Conservation (phyloP, 345 rosid genomes). For the Tarenaya hassleriana region DNA sequence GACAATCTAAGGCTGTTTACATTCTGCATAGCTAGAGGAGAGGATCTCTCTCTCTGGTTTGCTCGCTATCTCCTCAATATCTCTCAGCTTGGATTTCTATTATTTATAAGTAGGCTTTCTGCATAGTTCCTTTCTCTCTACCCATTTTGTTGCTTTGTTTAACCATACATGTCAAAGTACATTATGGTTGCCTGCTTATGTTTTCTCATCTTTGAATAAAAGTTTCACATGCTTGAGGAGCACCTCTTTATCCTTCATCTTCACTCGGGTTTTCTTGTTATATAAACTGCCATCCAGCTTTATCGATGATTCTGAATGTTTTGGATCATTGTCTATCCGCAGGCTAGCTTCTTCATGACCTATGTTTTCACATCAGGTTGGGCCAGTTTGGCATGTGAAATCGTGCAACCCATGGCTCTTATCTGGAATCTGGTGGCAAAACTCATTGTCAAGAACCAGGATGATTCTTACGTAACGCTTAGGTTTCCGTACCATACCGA, state of each 20-base stretch:
- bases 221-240: constrained; percentile 1
- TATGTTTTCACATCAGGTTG: constrained; percentile 83
- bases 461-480: constrained; percentile 38
- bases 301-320: constrained; percentile 17
- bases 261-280: too few relatives aligned
- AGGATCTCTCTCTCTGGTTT: background rate
- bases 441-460: constrained; percentile 34
- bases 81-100: too few relatives aligned
- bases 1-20: too few relatives aligned
- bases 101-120: too few relatives aligned
- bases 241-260: background rate
- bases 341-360: constrained; percentile 93
- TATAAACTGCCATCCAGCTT: background rate
- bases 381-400: constrained; percentile 74
- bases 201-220: background rate
- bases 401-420: constrained; percentile 62
- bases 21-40: too few relatives aligned
- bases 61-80: background rate
- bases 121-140: background rate
- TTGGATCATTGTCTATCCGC: constrained; percentile 28
- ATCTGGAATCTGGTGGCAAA: constrained; percentile 44
- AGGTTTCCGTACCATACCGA: constrained; percentile 82
- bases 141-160: background rate
- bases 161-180: background rate
- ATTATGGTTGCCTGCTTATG: background rate